phyloP scores from a whole-genome alignment of 495 filamentous ascomycete species.

The Neurospora africana region DNA sequence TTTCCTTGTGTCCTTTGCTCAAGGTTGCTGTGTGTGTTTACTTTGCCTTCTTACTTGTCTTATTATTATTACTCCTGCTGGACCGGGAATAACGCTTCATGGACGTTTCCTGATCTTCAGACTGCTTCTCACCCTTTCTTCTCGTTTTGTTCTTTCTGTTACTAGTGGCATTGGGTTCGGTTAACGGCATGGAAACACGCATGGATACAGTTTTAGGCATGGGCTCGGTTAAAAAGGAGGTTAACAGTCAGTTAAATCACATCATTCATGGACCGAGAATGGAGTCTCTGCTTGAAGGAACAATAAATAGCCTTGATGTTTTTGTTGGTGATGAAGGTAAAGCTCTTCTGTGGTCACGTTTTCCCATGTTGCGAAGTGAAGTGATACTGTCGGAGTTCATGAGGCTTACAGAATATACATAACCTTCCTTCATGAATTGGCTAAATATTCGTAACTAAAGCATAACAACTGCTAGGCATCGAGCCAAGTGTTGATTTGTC shows the following conservation, averaged over 20 bases:
- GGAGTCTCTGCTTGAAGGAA: not conserved
- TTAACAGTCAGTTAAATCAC: not conserved
- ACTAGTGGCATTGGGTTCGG: not conserved
- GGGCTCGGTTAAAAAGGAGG: not conserved
- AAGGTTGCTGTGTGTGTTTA: not conserved
- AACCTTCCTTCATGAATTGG: not conserved
- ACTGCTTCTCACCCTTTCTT: not conserved
- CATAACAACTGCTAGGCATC: not conserved
- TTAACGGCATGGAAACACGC: not conserved
- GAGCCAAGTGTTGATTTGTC: not conserved
- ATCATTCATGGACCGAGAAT: not conserved
- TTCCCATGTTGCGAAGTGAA: not conserved
- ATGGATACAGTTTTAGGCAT: not conserved
- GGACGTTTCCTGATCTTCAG: not conserved
- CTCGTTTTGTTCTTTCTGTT: not conserved
- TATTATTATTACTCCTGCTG: not conserved
- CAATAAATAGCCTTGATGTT: not conserved
- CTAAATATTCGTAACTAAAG: not conserved
- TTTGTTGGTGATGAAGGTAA: not conserved
- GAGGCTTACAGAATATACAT: not conserved
- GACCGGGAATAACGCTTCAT: not conserved
- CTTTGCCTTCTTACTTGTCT: not conserved
- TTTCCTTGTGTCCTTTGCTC: not conserved
- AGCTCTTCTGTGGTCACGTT: too few relatives aligned
- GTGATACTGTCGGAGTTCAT: not conserved